phyloP scores from a whole-genome alignment of 352 stramenopile species.

The Phytopythium vexans region DNA sequence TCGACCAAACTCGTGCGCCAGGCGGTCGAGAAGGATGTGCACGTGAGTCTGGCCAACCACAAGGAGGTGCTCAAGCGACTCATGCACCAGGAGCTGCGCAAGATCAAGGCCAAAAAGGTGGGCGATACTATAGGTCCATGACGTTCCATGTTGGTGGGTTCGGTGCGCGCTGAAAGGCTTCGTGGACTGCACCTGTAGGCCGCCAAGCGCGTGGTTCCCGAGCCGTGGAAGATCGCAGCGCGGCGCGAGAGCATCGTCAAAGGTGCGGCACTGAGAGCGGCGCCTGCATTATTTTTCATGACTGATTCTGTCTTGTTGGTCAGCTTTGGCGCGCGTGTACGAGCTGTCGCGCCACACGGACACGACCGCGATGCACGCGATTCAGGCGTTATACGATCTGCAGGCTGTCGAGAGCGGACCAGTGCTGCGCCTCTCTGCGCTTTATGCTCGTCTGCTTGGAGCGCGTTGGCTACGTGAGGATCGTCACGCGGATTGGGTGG shows the following conservation, averaged over 20 bases:
- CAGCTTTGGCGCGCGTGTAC: conserved; percentile 39
- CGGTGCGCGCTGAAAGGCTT: neutral
- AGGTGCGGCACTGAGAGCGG: conserved; percentile 9
- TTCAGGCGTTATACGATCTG: conserved; percentile 66
- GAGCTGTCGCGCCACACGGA: conserved; percentile 20
- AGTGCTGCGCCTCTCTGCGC: conserved; percentile 33
- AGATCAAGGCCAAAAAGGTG: conserved; percentile 71
- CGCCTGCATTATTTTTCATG: neutral
- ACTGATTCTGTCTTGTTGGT: neutral
- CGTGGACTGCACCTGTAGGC: conserved; percentile 11
- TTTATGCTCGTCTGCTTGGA: conserved; percentile 58
- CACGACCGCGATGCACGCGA: conserved; percentile 43
- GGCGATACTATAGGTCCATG: neutral
- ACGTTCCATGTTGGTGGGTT: neutral
- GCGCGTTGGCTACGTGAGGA: conserved; percentile 51
- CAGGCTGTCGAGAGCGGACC: conserved; percentile 49
- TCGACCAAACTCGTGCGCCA: conserved; percentile 81
- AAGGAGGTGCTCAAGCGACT: conserved; percentile 87
- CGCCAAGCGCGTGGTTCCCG: conserved; percentile 45
- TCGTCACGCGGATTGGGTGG: conserved; percentile 38
- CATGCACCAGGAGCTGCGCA: conserved; percentile 83
- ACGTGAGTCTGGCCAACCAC: conserved; percentile 83
- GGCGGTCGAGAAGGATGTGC: conserved; percentile 82
- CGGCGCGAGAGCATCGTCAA: conserved; percentile 42
- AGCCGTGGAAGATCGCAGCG: conserved; percentile 58